Percentiles rank a stretch among this genome's conserved stretches.
Evolutionary conservation across 306 rosid species (phyloP).

Genomic region (Carpinus viminea): DNA sequence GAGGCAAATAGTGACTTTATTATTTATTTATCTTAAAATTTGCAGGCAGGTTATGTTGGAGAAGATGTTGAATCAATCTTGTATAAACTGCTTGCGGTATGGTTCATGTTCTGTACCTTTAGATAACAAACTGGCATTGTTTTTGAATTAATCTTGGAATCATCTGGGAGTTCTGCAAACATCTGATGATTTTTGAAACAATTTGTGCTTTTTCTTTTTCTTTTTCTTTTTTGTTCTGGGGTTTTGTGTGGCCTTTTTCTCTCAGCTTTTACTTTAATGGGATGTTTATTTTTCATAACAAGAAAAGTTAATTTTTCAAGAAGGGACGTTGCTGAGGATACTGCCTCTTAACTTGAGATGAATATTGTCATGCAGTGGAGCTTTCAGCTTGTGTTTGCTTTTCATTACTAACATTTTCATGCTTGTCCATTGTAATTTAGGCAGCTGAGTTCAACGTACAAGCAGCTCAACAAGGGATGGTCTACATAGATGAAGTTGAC

Average conservation of each 20-base stretch:
- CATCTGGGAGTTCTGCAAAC: not conserved
- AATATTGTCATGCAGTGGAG: constrained; percentile 20
- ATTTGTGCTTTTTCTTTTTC: constrained; percentile 2
- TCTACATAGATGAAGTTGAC: constrained; percentile 98
- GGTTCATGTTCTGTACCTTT: constrained; percentile 30
- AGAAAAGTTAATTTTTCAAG: constrained; percentile 4
- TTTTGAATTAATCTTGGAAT: not conserved
- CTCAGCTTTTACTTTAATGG: not conserved
- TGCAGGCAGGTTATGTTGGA: constrained; percentile 99
- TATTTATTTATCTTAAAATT: constrained; percentile 23
- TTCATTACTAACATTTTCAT: constrained; percentile 20
- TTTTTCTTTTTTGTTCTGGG: not conserved
- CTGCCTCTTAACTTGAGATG: constrained; percentile 18
- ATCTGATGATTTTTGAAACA: constrained; percentile 23
- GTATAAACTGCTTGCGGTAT: constrained; percentile 84
- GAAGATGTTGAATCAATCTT: constrained; percentile 96
- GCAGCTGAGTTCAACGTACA: constrained; percentile 96
- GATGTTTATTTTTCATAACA: not conserved
- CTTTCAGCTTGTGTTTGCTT: constrained; percentile 21
- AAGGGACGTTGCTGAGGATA: constrained; percentile 4
- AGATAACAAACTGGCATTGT: constrained; percentile 1
- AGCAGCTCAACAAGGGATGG: constrained; percentile 98
- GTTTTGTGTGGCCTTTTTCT: constrained; percentile 5
- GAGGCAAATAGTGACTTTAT: constrained; percentile 10
- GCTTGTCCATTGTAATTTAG: constrained; percentile 44